Evolutionary conservation across 1,284 basidiomycete genomes (phyloP), one percentile per base, ranked within the genome.

Genomic region (Meira miltonrushii): DNA sequence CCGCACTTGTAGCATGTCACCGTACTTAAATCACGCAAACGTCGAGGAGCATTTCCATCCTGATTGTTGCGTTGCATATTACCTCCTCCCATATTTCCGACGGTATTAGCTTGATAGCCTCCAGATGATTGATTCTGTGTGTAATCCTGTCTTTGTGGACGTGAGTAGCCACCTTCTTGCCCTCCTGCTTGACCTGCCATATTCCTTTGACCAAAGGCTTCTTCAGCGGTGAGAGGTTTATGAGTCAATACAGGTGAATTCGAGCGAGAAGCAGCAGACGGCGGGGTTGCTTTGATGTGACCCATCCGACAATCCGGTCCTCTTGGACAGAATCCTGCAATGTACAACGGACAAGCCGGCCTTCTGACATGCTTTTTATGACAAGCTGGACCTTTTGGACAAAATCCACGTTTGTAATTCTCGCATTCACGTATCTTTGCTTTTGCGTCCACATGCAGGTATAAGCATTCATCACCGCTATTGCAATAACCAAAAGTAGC

Each of bases 401-500:
- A 99, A 78, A 98, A 99, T 0, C 95, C 95, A 62, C 95, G 83
- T 66, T 89, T 88, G 79, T 95, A 98, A 78, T 93, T 90, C 51
- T 92, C 91, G 77, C 95, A 99, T 77, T 96, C 92, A 39, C 76
- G 63, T 15, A 78, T 65, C 25, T 92, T 87, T 71, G 87, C 87
- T 62, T 89, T 84, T 75, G 94, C 90, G 71, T 91, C 92, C n/a
- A 93, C 91, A 80, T 99, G 95, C 23, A 91, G 88, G 79, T 98
- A 98, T 67, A 99, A 83, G 79, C 95, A 99, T 80, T 98, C 95
- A 72, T 97, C 95, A 54, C 94, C 95, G 51, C 92, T 89, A 58
- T 92, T 92, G 81, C 95, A 98, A 80, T 94, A 98, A 4, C 95
- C 95, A 76, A 92, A 94, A 79, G 95, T 95, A 60, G 91, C 91